Conservation (phyloP, 768 basidiomycete species). For the Pulveroboletus sp. region DNA sequence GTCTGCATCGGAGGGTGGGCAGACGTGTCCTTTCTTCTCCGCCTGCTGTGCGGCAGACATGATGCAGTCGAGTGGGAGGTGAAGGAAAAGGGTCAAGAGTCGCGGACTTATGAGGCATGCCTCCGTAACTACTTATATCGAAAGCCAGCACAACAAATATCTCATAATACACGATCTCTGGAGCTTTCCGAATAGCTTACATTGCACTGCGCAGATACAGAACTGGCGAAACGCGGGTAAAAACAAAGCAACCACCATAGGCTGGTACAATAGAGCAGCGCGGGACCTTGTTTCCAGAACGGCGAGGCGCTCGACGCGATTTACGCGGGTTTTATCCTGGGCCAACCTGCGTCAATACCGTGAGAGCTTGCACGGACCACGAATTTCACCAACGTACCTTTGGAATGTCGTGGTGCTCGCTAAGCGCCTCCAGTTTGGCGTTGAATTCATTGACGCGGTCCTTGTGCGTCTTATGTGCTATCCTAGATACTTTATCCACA, state of each 20-base stretch:
- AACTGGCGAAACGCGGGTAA: constrained; percentile 13
- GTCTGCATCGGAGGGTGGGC: constrained; percentile 55
- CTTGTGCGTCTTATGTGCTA: constrained; percentile 87
- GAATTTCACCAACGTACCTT: constrained; percentile 51
- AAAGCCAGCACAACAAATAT: constrained; percentile 32
- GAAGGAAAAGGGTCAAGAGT: constrained; percentile 34
- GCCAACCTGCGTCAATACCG: constrained; percentile 56
- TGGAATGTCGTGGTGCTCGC: constrained; percentile 93
- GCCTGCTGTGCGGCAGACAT: constrained; percentile 36
- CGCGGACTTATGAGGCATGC: constrained; percentile 32
- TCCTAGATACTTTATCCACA: constrained; percentile 64
- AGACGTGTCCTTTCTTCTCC: constrained; percentile 50
- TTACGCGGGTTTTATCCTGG: constrained; percentile 62
- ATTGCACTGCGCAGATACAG: constrained; percentile 24
- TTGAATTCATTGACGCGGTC: constrained; percentile 92
- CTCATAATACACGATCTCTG: constrained; percentile 31
- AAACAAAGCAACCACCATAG: constrained; percentile 19
- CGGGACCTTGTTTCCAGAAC: constrained; percentile 1
- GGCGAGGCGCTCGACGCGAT: constrained; percentile 28
- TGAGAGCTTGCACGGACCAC: constrained; percentile 31
- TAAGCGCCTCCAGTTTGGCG: constrained; percentile 75
- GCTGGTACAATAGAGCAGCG: constrained; percentile 12
- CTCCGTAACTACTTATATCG: constrained; percentile 38
- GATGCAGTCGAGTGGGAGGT: constrained; percentile 31
- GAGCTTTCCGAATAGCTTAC: constrained; percentile 24